Base-by-base conservation (phyloP, 1,139 yeast species). In the Pichia sp. region DNA sequence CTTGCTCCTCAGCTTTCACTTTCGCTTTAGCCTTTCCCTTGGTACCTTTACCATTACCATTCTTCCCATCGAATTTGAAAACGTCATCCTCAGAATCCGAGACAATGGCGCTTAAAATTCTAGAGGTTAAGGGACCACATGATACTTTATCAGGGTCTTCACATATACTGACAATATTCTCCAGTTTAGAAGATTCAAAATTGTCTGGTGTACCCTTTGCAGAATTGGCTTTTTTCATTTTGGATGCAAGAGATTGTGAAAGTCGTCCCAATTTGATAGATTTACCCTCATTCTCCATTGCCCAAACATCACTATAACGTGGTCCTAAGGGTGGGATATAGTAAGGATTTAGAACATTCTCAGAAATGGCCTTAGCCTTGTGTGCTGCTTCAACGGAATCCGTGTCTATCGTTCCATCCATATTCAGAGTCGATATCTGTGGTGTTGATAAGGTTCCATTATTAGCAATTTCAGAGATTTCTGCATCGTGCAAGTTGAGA, bases 121-220 rank as follows among this genome's bases (percentile, higher is more conserved):
- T 71, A 22, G 91, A 78, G 0, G 94, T 83, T 29, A 91, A 66
- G 0, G 99, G 98, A 0, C 99, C 99, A 56, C 95, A 83, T 0
- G 94, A 81, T 1, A 88, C 66, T 17, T 74, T 77, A 42, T 21
- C 11, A 8, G n/a, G n/a, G n/a, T n/a, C n/a, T 23, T 23, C n/a
- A 23, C n/a, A 7, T 15, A 15, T 21, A 26, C 15, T 27, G 13
- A 16, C 13, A 21, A 22, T 6, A 22, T 29, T 22, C 10, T 23
- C 22, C n/a, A n/a, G n/a, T n/a, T n/a, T n/a, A n/a, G n/a, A n/a
- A n/a, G n/a, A 18, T 5, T 33, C 37, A 15, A 37, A 27, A 20
- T 19, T 27, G 3, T 19, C n/a, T 8, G 32, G 28, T n/a, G n/a
- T n/a, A 10, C 87, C 91, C 43, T 69, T 74, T 0, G 95, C 79